phyloP scores from a whole-genome alignment of 495 filamentous ascomycete species.

The Rostrohypoxylon terebratum region DNA sequence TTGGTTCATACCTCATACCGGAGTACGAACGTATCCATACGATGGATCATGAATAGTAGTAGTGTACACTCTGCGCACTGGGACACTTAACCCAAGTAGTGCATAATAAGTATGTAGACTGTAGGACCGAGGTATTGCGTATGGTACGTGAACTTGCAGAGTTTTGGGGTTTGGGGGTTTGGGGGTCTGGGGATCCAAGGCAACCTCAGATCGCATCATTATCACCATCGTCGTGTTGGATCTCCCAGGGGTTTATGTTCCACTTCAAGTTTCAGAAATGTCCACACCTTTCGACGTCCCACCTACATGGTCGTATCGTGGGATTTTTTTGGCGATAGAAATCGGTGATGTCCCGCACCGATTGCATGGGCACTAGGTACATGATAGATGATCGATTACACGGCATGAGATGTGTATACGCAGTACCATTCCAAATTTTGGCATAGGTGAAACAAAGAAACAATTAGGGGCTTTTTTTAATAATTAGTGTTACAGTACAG shows the following conservation, averaged over 20 bases:
- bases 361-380: not conserved
- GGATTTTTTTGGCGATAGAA: slow-evolving; percentile 21
- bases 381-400: not conserved
- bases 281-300: slow-evolving; percentile 35
- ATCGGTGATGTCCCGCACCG: not conserved
- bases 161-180: slow-evolving; percentile 20
- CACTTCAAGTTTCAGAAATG: slow-evolving; percentile 48
- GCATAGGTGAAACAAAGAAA: slow-evolving; percentile 1
- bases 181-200: slow-evolving; percentile 27
- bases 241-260: slow-evolving; percentile 47
- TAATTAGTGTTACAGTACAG: slow-evolving; percentile 10
- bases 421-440: slow-evolving; percentile 16
- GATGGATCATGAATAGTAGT: not conserved
- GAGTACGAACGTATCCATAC: not conserved
- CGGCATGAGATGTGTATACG: slow-evolving; percentile 16
- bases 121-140: not conserved
- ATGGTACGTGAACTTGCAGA: not conserved
- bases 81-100: not conserved
- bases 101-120: not conserved
- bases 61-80: not conserved
- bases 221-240: slow-evolving; percentile 41
- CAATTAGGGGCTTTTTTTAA: not conserved
- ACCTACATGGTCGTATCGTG: slow-evolving; percentile 23
- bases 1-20: slow-evolving; percentile 1
- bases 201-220: slow-evolving; percentile 43